These are phyloP conservation scores for Hericium rajendrae DNA, from an alignment of 768 basidiomycete species.

Conservation along the genomic window DNA sequence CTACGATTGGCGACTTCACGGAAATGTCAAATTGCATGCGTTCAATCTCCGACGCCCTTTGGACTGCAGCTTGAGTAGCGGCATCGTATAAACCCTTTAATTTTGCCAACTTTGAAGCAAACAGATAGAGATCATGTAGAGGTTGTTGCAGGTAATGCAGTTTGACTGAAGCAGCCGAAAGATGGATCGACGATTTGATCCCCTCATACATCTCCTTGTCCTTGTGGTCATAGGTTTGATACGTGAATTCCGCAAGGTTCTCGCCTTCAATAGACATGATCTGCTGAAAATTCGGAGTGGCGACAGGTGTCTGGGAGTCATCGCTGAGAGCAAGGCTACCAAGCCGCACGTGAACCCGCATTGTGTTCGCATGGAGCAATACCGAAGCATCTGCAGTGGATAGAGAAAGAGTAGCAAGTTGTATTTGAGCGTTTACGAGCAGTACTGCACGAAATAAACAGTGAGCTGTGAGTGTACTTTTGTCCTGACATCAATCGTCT, in stretches of 20 bases:
- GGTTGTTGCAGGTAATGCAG: slow-evolving; percentile 84
- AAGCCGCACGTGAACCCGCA: slow-evolving; percentile 72
- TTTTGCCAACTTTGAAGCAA: slow-evolving; percentile 74
- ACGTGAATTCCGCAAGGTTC: slow-evolving; percentile 88
- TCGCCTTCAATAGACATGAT: slow-evolving; percentile 90
- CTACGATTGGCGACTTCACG: slow-evolving; percentile 84
- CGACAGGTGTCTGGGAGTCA: slow-evolving; percentile 42
- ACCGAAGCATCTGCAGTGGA: slow-evolving; percentile 85
- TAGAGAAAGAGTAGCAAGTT: slow-evolving; percentile 78
- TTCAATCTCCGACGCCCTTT: slow-evolving; percentile 87
- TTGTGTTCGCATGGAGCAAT: slow-evolving; percentile 57
- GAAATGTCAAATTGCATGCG: slow-evolving; percentile 89
- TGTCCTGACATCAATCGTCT: slow-evolving; percentile 8
- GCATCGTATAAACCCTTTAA: slow-evolving; percentile 94
- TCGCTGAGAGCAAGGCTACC: slow-evolving; percentile 80
- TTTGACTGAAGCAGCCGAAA: slow-evolving; percentile 84
- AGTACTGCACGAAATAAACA: slow-evolving; percentile 38
- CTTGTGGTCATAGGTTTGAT: slow-evolving; percentile 79
- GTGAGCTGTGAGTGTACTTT: background rate
- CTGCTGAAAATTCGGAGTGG: slow-evolving; percentile 65
- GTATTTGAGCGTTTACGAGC: slow-evolving; percentile 59
- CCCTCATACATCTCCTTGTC: slow-evolving; percentile 60
- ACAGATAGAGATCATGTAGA: slow-evolving; percentile 81
- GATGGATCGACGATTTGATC: slow-evolving; percentile 71
- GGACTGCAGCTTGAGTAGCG: slow-evolving; percentile 86